Percentiles rank a stretch among this genome's conserved stretches.
Evolutionary conservation across 129 eudicot species (phyloP).

Genomic region (Centrapalus pauciflorus): DNA sequence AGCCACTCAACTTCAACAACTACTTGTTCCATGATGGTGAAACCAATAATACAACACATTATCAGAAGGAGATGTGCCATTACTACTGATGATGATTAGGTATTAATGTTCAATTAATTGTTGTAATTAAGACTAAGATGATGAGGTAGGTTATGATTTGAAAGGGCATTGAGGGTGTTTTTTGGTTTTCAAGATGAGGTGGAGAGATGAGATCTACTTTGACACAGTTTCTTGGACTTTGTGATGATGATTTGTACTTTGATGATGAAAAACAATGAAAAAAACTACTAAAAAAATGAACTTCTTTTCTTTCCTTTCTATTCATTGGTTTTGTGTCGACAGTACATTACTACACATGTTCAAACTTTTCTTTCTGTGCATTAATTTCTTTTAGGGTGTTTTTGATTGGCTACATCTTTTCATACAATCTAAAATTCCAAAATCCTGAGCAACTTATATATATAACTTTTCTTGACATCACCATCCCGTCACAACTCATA

Average conservation of each 20-base stretch:
- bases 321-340: constrained; percentile 9
- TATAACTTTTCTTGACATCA: not conserved
- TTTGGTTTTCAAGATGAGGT: constrained; percentile 12
- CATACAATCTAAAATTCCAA: not conserved
- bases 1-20: constrained; percentile 34
- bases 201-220: constrained; percentile 12
- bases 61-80: constrained; percentile 33
- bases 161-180: constrained; percentile 13
- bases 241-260: constrained; percentile 30
- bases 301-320: constrained; percentile 18
- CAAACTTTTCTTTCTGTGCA: constrained; percentile 8
- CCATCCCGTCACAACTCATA: not conserved
- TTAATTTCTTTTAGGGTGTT: not conserved
- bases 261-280: constrained; percentile 22
- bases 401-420: not conserved
- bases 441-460: too few species aligned
- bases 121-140: constrained; percentile 13
- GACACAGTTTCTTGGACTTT: constrained; percentile 18
- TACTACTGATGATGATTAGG: constrained; percentile 15
- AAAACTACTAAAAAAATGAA: constrained; percentile 22
- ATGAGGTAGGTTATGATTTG: constrained; percentile 20
- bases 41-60: constrained; percentile 38
- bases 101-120: constrained; percentile 16
- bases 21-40: constrained; percentile 33
- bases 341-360: not conserved